Evolutionary conservation across 108 stramenopile species (phyloP).

Genomic region (Licmophora abbreviata): DNA sequence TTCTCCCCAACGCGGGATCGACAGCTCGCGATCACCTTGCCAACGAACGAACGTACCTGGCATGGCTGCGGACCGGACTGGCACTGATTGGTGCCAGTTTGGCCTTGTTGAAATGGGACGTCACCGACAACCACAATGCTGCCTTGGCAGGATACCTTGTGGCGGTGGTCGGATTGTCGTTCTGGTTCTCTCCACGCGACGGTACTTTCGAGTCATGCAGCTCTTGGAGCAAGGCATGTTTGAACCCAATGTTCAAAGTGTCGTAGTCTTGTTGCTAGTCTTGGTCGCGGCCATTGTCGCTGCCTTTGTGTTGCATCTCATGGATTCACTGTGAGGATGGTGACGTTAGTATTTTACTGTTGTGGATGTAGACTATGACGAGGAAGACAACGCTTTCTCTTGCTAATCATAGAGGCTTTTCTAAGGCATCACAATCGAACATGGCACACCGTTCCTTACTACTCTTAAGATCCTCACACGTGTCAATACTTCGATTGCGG

Average conservation of each 20-base stretch:
- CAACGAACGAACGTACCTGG: slow-evolving; percentile 15
- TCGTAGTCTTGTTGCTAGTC: not conserved
- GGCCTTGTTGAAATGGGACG: slow-evolving; percentile 20
- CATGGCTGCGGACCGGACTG: slow-evolving; percentile 7
- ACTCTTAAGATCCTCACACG: no score
- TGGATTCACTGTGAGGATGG: not conserved
- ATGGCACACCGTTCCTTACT: no score
- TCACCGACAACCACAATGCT: not conserved
- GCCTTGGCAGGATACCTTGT: slow-evolving; percentile 7
- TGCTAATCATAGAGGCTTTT: no score
- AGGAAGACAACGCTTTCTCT: no score
- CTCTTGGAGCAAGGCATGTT: slow-evolving; percentile 4
- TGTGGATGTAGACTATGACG: no score
- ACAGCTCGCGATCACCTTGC: slow-evolving; percentile 32
- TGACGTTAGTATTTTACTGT: no score
- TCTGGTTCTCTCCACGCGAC: not conserved
- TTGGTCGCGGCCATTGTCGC: not conserved
- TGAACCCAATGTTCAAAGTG: slow-evolving; percentile 7
- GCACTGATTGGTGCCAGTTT: slow-evolving; percentile 27
- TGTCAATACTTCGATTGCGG: no score
- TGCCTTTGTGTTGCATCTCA: slow-evolving; percentile 7
- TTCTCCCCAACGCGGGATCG: slow-evolving; percentile 20
- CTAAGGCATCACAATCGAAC: no score
- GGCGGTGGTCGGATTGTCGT: slow-evolving; percentile 2
- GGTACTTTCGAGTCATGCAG: slow-evolving; percentile 5